Conservation (phyloP, 306 rosid genomes). For the Amphicarpaea edgeworthii region DNA sequence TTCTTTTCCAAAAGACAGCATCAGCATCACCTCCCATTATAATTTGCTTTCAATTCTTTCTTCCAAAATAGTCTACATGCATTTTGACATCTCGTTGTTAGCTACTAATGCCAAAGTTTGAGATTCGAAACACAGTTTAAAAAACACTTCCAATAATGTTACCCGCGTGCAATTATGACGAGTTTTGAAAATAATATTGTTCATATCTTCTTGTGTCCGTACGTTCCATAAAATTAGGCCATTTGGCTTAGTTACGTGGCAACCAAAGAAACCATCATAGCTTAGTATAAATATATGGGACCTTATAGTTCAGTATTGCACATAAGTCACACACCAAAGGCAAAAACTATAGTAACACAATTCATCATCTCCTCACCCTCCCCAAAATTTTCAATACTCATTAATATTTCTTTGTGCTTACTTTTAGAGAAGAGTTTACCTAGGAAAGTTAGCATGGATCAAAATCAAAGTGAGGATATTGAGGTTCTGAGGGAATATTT, state of each 20-base stretch:
- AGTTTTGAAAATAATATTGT: slow-evolving; percentile 12
- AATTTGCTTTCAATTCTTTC: neutral
- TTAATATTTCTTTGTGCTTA: neutral
- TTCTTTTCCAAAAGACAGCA: neutral
- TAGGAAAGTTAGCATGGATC: slow-evolving; percentile 41
- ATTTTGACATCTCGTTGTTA: neutral
- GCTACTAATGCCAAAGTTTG: neutral
- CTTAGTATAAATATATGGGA: slow-evolving; percentile 46
- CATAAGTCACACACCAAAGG: neutral
- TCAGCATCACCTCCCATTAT: neutral
- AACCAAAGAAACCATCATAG: slow-evolving; percentile 19
- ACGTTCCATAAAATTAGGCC: slow-evolving; percentile 25
- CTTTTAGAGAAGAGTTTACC: neutral
- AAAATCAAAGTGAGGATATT: slow-evolving; percentile 35
- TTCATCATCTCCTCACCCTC: slow-evolving; percentile 25
- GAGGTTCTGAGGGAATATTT: neutral
- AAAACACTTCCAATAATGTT: slow-evolving; percentile 2
- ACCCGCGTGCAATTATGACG: neutral
- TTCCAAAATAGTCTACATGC: neutral
- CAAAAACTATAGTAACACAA: neutral
- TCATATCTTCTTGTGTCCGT: neutral
- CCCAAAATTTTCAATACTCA: neutral
- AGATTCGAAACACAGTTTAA: neutral
- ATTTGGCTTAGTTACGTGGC: slow-evolving; percentile 26
- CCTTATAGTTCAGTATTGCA: slow-evolving; percentile 12